These are phyloP conservation scores for Astragalus membranaceus DNA, from an alignment of 306 rosid species.

Conservation along the genomic window DNA sequence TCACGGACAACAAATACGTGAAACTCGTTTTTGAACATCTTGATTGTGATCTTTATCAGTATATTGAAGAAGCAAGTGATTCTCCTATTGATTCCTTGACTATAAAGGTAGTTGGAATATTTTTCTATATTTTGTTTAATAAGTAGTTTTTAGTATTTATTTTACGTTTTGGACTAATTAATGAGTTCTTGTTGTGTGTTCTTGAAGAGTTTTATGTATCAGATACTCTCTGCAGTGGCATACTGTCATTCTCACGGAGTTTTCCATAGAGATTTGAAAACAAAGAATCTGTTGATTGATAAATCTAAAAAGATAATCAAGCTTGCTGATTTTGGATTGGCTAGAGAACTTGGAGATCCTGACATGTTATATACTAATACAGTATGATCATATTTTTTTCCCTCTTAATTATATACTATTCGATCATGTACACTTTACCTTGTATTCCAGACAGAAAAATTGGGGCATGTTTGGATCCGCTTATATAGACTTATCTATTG, in stretches of 20 bases:
- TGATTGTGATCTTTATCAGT: background rate
- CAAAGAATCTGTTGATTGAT: constrained; percentile 7
- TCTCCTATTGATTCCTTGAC: background rate
- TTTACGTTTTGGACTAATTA: too few species aligned
- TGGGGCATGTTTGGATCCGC: too few species aligned
- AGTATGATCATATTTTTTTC: background rate
- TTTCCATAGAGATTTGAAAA: constrained; percentile 26
- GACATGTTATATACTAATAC: background rate
- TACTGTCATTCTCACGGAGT: constrained; percentile 2
- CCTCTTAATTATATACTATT: too few species aligned
- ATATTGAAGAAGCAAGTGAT: background rate
- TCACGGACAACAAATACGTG: background rate
- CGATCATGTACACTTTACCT: background rate
- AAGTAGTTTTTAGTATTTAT: too few species aligned
- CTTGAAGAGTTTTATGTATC: constrained; percentile 3
- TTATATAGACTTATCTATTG: too few species aligned
- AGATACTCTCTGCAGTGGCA: constrained; percentile 11
- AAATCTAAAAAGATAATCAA: background rate
- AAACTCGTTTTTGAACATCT: constrained; percentile 12
- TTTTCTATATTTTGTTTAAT: too few species aligned
- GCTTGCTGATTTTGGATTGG: constrained; percentile 15
- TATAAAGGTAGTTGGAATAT: too few species aligned
- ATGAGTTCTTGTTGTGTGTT: background rate
- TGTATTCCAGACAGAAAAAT: background rate
- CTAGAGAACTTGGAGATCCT: background rate